Base-by-base conservation (phyloP, 345 rosid species). In the Orychophragmus violaceus region DNA sequence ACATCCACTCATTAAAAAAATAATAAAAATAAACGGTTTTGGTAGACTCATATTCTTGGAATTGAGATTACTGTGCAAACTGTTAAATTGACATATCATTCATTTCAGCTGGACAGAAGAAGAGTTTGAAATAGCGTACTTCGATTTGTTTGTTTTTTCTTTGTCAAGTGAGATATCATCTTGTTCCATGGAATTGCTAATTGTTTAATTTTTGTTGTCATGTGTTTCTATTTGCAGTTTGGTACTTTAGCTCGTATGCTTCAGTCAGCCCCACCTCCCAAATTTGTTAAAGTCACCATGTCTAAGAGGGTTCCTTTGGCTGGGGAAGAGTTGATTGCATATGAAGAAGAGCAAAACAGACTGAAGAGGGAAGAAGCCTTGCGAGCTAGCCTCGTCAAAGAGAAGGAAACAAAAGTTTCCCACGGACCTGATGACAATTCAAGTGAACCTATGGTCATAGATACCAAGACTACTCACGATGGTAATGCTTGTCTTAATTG, bases 221-320 rank as follows among this genome's bases (percentile, higher is more conserved):
- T 74, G 30, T 54, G 32, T 6, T 44, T 78, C 50, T 46, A 9
- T 49, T 62, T 81, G 79, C 78, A 94, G 99, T 94, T 80, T 81
- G 97, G 95, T 37, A 84, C 97, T 9, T 70, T 94, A 79, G 96
- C 99, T 70, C 97, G 99, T 60, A 85, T 83, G 89, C 99, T 94
- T 54, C 99, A 94, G 87, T 89, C 97, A 66, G 84, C 92, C 79
- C 97, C 99, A 73, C 97, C 99, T 72, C 99, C 99, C 54, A 94
- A 88, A 79, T 89, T 90, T 74, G 97, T 90, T 60, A 94, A 94
- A 87, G 92, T 94, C 56, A 88, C 81, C 56, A 81, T 94, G 84
- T 94, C 99, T 63, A 84, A 71, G 83, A 90, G 99, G 84, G 81
- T 90, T 84, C 99, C 96, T 78, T 81, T 94, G 84, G 89, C 83